Evolutionary conservation across 345 rosid species (phyloP).

Genomic region (Eutrema japonicum): DNA sequence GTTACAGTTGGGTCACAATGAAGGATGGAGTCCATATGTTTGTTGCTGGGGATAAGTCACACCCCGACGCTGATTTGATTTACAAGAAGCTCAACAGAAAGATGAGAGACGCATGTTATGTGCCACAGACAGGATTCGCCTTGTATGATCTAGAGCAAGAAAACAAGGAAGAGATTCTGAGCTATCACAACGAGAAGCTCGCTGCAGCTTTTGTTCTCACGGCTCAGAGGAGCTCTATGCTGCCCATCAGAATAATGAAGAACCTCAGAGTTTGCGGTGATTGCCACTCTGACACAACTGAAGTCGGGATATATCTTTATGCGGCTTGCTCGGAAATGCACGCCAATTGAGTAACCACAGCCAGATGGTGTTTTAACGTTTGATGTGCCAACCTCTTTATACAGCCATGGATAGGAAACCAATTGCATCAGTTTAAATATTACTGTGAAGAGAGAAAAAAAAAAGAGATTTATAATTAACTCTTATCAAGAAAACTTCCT

Average conservation of each 20-base stretch:
- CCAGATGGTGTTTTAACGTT: conserved; percentile 88
- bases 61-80: conserved; percentile 64
- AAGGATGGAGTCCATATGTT: conserved; percentile 88
- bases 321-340: conserved; percentile 69
- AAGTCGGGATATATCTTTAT: conserved; percentile 17
- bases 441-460: too few species aligned
- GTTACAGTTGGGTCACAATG: conserved; percentile 96
- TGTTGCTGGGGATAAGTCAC: conserved; percentile 78
- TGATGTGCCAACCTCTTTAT: conserved; percentile 86
- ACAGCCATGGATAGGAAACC: conserved; percentile 47
- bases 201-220: conserved; percentile 81
- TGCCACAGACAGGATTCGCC: conserved; percentile 73
- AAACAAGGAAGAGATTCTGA: conserved; percentile 81
- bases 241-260: conserved; percentile 92
- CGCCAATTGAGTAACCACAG: conserved; percentile 73
- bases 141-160: conserved; percentile 80
- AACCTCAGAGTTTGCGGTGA: conserved; percentile 89
- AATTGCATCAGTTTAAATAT: too few species aligned
- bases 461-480: too few species aligned
- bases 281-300: conserved; percentile 60
- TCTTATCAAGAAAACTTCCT: too few species aligned
- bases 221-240: conserved; percentile 52
- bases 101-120: conserved; percentile 80
- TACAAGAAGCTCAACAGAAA: conserved; percentile 69
- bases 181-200: conserved; percentile 88